Evolutionary conservation across 2,329 filamentous ascomycete species (phyloP).

Genomic region (Paracamarosporium sp.): DNA sequence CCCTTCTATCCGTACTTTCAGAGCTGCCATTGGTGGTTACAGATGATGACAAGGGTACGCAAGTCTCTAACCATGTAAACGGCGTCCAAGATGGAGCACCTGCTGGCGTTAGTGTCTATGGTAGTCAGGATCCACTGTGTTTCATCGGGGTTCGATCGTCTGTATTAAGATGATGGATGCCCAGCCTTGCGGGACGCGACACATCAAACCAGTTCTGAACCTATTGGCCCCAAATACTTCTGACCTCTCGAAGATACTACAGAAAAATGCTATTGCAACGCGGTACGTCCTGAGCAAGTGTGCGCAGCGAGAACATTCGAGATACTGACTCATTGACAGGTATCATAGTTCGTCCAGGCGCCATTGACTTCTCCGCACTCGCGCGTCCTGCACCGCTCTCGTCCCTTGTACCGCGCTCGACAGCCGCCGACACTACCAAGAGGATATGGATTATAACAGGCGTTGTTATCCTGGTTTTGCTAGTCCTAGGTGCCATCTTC

Average conservation of each 20-base stretch:
- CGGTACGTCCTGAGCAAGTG: not conserved
- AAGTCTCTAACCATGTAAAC: not conserved
- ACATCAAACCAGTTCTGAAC: not conserved
- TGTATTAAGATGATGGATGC: not conserved
- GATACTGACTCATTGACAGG: not conserved
- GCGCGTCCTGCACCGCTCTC: not conserved
- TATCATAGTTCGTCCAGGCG: not conserved
- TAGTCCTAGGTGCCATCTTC: slow-evolving; percentile 9
- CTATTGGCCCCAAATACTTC: not conserved
- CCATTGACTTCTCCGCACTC: slow-evolving; percentile 8
- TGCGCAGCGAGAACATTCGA: not conserved
- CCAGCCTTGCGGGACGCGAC: not conserved
- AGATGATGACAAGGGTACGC: not conserved
- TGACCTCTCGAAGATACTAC: not conserved
- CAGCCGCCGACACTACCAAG: not conserved
- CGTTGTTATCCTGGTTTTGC: not conserved
- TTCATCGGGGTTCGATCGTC: not conserved
- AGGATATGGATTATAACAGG: slow-evolving; percentile 5
- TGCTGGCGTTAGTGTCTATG: not conserved
- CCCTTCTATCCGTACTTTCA: not conserved
- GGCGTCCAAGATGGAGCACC: not conserved
- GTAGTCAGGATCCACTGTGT: not conserved
- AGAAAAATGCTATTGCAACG: not conserved
- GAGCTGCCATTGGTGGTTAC: not conserved
- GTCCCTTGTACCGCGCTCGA: not conserved